Percentiles rank a stretch among this genome's conserved stretches.
These are phyloP conservation scores for Globisporangium viniferum DNA, from an alignment of 352 stramenopile species.

Conservation along the genomic window DNA sequence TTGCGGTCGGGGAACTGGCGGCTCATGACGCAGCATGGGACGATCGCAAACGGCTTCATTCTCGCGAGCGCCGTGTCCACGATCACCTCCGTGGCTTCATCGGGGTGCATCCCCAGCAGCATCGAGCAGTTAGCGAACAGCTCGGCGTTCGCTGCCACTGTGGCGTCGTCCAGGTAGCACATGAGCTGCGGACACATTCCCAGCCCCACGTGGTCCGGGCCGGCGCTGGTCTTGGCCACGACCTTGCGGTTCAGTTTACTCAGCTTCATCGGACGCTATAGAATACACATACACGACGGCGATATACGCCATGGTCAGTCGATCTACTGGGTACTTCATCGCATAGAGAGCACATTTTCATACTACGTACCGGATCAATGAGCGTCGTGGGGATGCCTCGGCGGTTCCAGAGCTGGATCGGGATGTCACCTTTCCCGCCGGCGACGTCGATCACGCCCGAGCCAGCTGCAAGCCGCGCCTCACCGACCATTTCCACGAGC, in stretches of 20 bases:
- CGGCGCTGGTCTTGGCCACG: conserved; percentile 33
- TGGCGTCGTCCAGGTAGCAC: conserved; percentile 54
- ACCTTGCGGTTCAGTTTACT: conserved; percentile 72
- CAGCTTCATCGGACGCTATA: conserved; percentile 73
- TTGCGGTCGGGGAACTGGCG: conserved; percentile 84
- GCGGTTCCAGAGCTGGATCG: conserved; percentile 78
- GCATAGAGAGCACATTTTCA: background rate
- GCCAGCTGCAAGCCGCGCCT: conserved; percentile 35
- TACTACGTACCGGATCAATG: conserved; percentile 69
- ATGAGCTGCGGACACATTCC: conserved; percentile 55
- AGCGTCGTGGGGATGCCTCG: conserved; percentile 78
- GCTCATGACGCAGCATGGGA: conserved; percentile 96
- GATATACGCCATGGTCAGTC: too few species aligned
- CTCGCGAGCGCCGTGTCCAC: conserved; percentile 89
- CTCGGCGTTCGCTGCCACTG: conserved; percentile 37
- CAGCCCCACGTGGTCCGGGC: conserved; percentile 15
- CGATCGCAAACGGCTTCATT: conserved; percentile 92
- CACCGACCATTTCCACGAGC: conserved; percentile 65
- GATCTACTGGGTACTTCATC: too few species aligned
- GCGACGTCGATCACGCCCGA: conserved; percentile 85
- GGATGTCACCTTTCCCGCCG: conserved; percentile 85
- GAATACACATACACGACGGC: too few species aligned
- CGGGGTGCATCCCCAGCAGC: conserved; percentile 93
- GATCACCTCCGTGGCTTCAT: conserved; percentile 95
- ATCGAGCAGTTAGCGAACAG: conserved; percentile 82